Evolutionary conservation across 176 grass and related monocot species (phyloP).

Genomic region (Poa annua): DNA sequence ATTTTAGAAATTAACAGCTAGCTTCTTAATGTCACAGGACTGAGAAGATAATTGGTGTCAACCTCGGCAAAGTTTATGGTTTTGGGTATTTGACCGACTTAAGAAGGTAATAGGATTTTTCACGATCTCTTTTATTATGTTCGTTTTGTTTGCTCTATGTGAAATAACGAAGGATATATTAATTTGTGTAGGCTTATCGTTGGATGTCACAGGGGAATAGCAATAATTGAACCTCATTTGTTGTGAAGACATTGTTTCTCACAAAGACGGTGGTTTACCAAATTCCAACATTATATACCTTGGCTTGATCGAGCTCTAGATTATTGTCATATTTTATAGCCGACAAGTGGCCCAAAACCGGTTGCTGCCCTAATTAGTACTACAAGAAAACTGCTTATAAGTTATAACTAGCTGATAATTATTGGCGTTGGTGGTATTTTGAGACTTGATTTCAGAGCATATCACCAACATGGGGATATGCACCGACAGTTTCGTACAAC

Average conservation of each 20-base stretch:
- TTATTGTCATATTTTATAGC: too few relatives aligned
- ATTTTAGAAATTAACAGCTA: neutral
- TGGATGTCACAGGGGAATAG: neutral
- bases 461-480: too few relatives aligned
- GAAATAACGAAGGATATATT: neutral
- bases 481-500: too few relatives aligned
- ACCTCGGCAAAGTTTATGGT: neutral
- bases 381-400: too few relatives aligned
- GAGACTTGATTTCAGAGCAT: too few relatives aligned
- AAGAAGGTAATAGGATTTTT: neutral
- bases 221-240: neutral
- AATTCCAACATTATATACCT: too few relatives aligned
- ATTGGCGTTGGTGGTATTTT: too few relatives aligned
- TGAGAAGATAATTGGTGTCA: neutral
- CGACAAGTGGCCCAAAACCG: too few relatives aligned
- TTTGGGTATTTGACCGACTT: neutral
- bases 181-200: neutral
- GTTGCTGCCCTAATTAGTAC: too few relatives aligned
- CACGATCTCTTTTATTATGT: neutral
- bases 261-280: neutral
- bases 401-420: too few relatives aligned
- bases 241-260: neutral
- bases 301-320: too few relatives aligned
- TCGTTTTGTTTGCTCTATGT: neutral
- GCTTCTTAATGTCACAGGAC: neutral